Evolutionary conservation across 768 basidiomycete species (phyloP), one percentile per base, ranked within the genome.

Genomic region (Boletus rubescentipes): DNA sequence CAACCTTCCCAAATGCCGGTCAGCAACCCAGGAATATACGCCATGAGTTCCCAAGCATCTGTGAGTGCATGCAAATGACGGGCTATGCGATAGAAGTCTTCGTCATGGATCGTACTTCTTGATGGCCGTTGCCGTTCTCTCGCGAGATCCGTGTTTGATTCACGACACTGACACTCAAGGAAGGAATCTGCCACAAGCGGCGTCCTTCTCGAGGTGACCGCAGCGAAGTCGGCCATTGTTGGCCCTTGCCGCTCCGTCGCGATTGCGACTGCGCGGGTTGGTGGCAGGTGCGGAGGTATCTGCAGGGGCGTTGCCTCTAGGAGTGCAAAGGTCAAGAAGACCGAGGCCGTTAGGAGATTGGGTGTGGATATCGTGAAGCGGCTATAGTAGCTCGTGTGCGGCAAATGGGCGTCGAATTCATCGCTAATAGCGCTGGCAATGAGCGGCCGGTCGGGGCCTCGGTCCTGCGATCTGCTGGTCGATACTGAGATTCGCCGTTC

Each of bases 1-100:
- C 72, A 73, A 1, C 85, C 85, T 68, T 85, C 78, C 85, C 85
- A 86, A 54, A 79, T 62, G 4, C 83, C 84, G 29, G 79, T 72
- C 50, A 86, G 72, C 32, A 73, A 65, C 16, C 80, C 81, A 36
- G 77, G 75, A 60, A 70, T 61, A 59, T 74, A 76, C 23, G 65
- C 58, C 45, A 64, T 62, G n/a, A 57, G 61, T 52, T 67, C 65
- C 55, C 62, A 58, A 54, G 61, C 61, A 11, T 64, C 62, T 53
- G 49, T 38, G 23, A 54, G 58, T 37, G 53, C 44, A 11, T 53
- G 39, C 46, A 61, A 20, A 32, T 36, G 55, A 32, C 53, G 63
- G 39, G 64, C 59, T 53, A 68, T 62, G 51, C 72, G 73, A 68
- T 67, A 65, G 67, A 76, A 75, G 63, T 72, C 73, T 63, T 72